These are phyloP conservation scores for Rubroshorea leprosula DNA, from an alignment of 345 rosid species.

Conservation along the genomic window DNA sequence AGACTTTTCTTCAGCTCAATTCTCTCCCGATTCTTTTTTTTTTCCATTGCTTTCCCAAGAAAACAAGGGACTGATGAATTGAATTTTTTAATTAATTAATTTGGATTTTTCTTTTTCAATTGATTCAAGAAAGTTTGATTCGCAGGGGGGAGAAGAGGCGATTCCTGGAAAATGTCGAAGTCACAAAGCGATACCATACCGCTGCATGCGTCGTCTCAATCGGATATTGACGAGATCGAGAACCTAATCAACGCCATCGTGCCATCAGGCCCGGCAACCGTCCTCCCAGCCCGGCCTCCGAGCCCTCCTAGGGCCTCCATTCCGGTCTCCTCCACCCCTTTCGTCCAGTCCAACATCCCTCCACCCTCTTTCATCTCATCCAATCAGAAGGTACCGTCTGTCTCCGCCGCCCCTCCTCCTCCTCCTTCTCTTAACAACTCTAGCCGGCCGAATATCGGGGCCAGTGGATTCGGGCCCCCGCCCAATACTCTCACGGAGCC, in stretches of 20 bases:
- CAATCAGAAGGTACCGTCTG: conserved; percentile 35
- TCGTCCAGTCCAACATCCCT: conserved; percentile 58
- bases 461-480: conserved; percentile 65
- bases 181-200: conserved; percentile 72
- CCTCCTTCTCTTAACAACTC: conserved; percentile 23
- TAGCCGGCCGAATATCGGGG: conserved; percentile 15
- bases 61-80: neutral
- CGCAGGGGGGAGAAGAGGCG: neutral
- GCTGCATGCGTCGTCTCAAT: conserved; percentile 77
- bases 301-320: conserved; percentile 80
- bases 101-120: neutral
- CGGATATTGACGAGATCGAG: conserved; percentile 99
- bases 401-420: conserved; percentile 37
- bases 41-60: too few species aligned
- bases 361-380: conserved; percentile 34
- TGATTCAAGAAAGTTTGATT: neutral
- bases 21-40: too few species aligned
- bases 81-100: too few species aligned
- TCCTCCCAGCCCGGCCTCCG: conserved; percentile 77
- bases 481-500: conserved; percentile 95
- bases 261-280: conserved; percentile 65
- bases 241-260: conserved; percentile 75
- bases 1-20: neutral
- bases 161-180: conserved; percentile 48
- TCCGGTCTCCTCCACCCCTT: conserved; percentile 69